Evolutionary conservation across 2,329 filamentous ascomycete species (phyloP).

Genomic region (Neopestalotiopsis sp.): DNA sequence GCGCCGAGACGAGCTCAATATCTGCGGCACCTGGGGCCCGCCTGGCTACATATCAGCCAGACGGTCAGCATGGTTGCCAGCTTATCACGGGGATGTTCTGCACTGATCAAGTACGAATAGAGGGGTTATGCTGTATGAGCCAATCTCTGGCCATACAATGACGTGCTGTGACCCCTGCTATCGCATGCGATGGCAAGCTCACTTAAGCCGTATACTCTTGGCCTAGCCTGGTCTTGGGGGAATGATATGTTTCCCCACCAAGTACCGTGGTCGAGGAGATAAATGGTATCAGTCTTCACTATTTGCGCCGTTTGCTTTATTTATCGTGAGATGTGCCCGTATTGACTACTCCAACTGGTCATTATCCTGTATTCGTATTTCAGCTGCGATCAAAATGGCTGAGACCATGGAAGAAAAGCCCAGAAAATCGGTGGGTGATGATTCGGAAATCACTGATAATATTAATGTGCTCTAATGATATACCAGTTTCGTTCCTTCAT

Average conservation of each 20-base stretch:
- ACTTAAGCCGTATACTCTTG: constrained; percentile 10
- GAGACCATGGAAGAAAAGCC: constrained; percentile 11
- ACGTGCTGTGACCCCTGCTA: constrained; percentile 13
- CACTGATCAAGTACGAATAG: background rate
- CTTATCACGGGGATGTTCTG: background rate
- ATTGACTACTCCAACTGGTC: background rate
- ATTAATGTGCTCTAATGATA: background rate
- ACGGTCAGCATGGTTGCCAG: no score
- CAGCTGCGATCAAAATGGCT: constrained; percentile 3
- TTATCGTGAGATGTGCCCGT: background rate
- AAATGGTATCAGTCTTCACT: background rate
- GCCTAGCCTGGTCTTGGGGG: background rate
- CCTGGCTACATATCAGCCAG: background rate
- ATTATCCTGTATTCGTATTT: background rate
- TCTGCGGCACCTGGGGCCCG: background rate
- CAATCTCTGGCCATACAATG: constrained; percentile 1
- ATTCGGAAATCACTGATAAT: background rate
- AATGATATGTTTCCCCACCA: background rate
- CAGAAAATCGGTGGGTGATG: constrained; percentile 7
- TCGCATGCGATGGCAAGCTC: constrained; percentile 14
- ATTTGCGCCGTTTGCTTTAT: background rate
- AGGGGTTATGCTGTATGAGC: background rate
- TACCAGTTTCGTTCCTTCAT: constrained; percentile 29
- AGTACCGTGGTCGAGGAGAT: no score
- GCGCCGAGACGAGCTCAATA: background rate